These are phyloP conservation scores for Emericellopsis atlantica DNA, from an alignment of 2,329 filamentous ascomycete genomes.

Conservation along the genomic window DNA sequence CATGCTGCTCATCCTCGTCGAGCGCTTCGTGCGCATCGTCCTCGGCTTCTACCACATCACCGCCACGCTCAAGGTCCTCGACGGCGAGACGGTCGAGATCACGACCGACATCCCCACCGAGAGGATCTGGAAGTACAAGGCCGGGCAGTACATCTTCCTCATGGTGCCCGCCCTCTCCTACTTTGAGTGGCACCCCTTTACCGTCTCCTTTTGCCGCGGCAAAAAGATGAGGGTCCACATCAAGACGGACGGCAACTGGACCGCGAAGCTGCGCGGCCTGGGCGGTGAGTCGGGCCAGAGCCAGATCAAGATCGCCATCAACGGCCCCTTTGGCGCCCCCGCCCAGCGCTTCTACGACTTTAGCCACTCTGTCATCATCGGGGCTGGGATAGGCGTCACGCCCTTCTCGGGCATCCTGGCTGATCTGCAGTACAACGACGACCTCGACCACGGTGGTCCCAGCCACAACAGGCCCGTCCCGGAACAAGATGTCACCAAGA, in stretches of 20 bases:
- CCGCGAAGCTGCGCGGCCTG: conserved; percentile 27
- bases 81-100: conserved; percentile 38
- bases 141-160: conserved; percentile 45
- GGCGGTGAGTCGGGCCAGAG: conserved; percentile 19
- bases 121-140: conserved; percentile 37
- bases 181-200: conserved; percentile 49
- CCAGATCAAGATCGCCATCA: conserved; percentile 36
- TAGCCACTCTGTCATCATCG: conserved; percentile 40
- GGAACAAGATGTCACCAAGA: neutral
- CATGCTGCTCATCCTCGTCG: conserved; percentile 33
- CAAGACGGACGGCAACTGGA: conserved; percentile 47
- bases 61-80: conserved; percentile 33
- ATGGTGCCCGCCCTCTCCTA: conserved; percentile 38
- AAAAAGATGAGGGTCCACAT: conserved; percentile 42
- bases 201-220: conserved; percentile 39
- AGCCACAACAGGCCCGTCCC: conserved; percentile 1
- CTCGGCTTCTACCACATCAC: conserved; percentile 34
- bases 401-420: conserved; percentile 44
- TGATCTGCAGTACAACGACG: conserved; percentile 35
- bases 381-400: conserved; percentile 44
- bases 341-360: conserved; percentile 47
- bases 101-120: conserved; percentile 32
- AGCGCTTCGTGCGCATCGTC: conserved; percentile 30
- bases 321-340: conserved; percentile 44
- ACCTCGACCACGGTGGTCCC: conserved; percentile 19